phyloP scores from a whole-genome alignment of 164 flowering plant species.

The Platanus orientalis region DNA sequence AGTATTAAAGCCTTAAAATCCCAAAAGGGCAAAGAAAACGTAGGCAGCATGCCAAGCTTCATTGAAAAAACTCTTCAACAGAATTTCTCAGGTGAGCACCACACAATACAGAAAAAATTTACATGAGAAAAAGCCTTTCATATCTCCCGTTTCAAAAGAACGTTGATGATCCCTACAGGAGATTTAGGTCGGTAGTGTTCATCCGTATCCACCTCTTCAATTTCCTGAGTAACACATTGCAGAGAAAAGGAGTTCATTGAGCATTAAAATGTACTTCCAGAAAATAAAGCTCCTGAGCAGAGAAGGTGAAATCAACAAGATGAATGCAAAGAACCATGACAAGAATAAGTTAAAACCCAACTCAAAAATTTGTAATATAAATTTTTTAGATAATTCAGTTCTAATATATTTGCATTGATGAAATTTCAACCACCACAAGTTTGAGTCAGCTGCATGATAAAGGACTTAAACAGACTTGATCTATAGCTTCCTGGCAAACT shows the following conservation, averaged over 20 bases:
- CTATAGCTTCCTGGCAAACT: too few species aligned
- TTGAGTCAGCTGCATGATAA: too few species aligned
- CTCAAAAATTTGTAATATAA: too few species aligned
- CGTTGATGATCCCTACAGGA: slow-evolving; percentile 50
- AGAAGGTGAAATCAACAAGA: too few species aligned
- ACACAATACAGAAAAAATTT: not conserved
- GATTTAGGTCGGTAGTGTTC: slow-evolving; percentile 87
- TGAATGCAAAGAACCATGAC: too few species aligned
- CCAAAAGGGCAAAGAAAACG: not conserved
- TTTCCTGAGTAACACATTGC: slow-evolving; percentile 50
- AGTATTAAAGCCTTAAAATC: not conserved
- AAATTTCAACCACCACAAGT: too few species aligned
- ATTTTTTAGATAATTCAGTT: too few species aligned
- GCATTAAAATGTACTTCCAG: not conserved
- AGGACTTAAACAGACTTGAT: too few species aligned
- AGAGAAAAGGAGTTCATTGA: not conserved
- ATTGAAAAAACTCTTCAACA: not conserved
- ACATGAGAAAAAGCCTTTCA: slow-evolving; percentile 18
- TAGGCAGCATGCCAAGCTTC: not conserved
- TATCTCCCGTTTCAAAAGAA: slow-evolving; percentile 45
- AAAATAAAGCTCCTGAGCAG: not conserved
- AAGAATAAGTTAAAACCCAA: not conserved
- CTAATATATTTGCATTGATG: too few species aligned
- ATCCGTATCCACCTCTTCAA: slow-evolving; percentile 97
- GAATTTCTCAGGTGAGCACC: slow-evolving; percentile 1